These are phyloP conservation scores for Diospyros lotus DNA, from an alignment of 148 eudicot species.

Conservation along the genomic window DNA sequence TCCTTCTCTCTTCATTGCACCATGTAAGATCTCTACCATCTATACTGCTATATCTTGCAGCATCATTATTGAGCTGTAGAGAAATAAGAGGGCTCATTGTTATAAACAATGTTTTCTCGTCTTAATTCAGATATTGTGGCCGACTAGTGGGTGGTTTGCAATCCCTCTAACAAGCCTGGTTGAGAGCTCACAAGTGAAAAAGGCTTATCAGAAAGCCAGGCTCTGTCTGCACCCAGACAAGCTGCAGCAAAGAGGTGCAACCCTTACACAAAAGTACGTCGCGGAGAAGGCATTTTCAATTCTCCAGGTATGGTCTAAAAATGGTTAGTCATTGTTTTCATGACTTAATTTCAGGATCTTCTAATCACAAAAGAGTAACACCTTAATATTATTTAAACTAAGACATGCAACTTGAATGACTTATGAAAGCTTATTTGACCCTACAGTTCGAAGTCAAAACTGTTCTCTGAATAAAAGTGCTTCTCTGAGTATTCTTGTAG, in stretches of 20 bases:
- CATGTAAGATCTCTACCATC: constrained; percentile 28
- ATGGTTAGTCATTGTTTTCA: not conserved
- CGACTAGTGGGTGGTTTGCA: constrained; percentile 46
- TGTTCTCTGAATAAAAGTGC: too few species aligned
- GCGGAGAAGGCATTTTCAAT: constrained; percentile 47
- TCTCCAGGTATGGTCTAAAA: constrained; percentile 40
- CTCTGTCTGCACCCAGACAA: constrained; percentile 62
- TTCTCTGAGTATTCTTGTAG: too few species aligned
- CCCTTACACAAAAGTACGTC: constrained; percentile 35
- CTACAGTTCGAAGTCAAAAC: too few species aligned
- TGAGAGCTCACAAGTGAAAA: constrained; percentile 44
- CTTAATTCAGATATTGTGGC: constrained; percentile 44
- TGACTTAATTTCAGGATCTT: too few species aligned
- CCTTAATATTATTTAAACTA: too few species aligned
- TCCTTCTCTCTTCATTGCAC: constrained; percentile 55
- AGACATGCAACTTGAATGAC: too few species aligned
- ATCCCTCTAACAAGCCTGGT: constrained; percentile 28
- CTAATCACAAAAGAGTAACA: too few species aligned
- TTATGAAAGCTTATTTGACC: too few species aligned
- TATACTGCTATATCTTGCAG: not conserved
- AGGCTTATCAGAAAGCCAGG: constrained; percentile 55
- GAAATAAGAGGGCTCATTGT: not conserved
- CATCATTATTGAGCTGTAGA: not conserved
- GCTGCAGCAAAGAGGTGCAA: constrained; percentile 58
- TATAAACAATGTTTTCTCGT: not conserved